These are phyloP conservation scores for Wickerhamiella sergipiensis DNA, from an alignment of 805 yeast species.

Conservation along the genomic window DNA sequence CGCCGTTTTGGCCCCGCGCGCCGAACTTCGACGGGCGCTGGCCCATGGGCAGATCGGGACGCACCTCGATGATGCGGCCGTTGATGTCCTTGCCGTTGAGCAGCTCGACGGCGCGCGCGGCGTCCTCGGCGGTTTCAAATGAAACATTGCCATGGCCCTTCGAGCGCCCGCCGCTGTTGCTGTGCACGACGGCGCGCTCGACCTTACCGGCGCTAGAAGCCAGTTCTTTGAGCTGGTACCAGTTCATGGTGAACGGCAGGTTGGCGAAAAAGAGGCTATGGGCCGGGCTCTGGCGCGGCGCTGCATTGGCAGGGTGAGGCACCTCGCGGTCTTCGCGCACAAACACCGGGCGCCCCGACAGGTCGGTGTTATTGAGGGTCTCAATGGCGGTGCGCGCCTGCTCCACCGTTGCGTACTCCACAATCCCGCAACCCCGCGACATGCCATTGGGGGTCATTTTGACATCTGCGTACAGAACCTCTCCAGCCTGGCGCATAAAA, in stretches of 20 bases:
- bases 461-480: constrained; percentile 69
- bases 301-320: constrained; percentile 8
- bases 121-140: constrained; percentile 53
- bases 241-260: constrained; percentile 64
- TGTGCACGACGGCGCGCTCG: constrained; percentile 66
- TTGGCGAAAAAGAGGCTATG: constrained; percentile 55
- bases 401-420: constrained; percentile 54
- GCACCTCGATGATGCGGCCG: constrained; percentile 68
- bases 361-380: constrained; percentile 48
- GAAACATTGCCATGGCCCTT: constrained; percentile 78
- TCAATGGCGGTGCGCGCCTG: constrained; percentile 62
- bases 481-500: constrained; percentile 35
- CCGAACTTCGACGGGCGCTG: constrained; percentile 16
- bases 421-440: constrained; percentile 45
- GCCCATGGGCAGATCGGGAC: constrained; percentile 44
- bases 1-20: neutral
- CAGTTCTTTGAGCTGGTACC: constrained; percentile 79
- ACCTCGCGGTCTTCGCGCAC: constrained; percentile 66
- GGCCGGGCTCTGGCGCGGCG: neutral
- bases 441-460: constrained; percentile 66
- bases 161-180: constrained; percentile 57
- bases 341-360: constrained; percentile 65
- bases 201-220: constrained; percentile 68
- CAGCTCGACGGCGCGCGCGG: constrained; percentile 51
- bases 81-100: constrained; percentile 58